Conservation (phyloP, 306 rosid species). For the Arachis stenosperma region DNA sequence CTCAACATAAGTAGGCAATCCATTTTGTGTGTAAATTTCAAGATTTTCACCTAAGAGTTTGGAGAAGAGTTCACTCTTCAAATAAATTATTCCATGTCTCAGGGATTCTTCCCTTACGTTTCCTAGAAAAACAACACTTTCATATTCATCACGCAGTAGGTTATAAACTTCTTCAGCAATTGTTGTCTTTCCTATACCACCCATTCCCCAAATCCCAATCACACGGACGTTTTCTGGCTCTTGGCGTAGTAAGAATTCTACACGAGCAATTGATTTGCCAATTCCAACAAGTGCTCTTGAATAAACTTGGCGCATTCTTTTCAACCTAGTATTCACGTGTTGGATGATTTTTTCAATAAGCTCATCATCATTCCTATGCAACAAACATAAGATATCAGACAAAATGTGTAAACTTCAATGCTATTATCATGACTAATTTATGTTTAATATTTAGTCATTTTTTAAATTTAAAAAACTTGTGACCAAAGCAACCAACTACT, state of each 20-base stretch:
- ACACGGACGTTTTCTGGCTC: neutral
- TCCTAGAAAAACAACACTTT: neutral
- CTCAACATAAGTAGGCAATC: neutral
- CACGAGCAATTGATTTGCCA: neutral
- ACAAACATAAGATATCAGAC: neutral
- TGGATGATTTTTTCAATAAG: neutral
- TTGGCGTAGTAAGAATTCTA: neutral
- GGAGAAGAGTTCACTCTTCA: neutral
- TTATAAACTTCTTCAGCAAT: constrained; percentile 2
- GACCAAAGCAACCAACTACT: too few species aligned
- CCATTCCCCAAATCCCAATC: constrained; percentile 33
- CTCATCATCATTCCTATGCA: neutral
- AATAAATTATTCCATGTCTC: neutral
- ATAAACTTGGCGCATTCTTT: neutral
- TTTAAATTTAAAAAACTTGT: too few species aligned
- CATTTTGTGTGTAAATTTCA: neutral
- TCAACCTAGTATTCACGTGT: neutral
- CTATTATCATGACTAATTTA: too few species aligned
- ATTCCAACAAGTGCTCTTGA: neutral
- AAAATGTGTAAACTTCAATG: too few species aligned
- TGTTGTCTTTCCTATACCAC: constrained; percentile 12
- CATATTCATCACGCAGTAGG: neutral
- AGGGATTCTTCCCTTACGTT: constrained; percentile 1
- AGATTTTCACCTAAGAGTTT: neutral
- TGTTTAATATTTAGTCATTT: too few species aligned